Percentiles rank a stretch among this genome's conserved stretches.
These are phyloP conservation scores for Luvunga scandens DNA, from an alignment of 345 rosid genomes.

Conservation along the genomic window DNA sequence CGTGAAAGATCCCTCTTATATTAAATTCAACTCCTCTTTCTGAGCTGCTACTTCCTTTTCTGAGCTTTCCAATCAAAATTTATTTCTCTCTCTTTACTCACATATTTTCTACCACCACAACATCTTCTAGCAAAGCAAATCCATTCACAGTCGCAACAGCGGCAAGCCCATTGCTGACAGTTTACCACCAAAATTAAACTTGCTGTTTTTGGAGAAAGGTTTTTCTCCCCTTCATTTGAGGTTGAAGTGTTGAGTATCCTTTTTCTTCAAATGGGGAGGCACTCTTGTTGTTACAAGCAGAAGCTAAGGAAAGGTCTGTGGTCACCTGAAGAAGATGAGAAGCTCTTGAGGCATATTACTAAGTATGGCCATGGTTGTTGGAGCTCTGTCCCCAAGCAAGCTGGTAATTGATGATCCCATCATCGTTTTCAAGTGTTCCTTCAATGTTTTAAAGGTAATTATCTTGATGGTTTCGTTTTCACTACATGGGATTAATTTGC, in stretches of 20 bases:
- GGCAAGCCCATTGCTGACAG: conserved; percentile 36
- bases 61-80: conserved; percentile 20
- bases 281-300: conserved; percentile 96
- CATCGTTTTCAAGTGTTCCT: neutral
- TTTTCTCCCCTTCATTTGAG: neutral
- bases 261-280: conserved; percentile 72
- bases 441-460: conserved; percentile 4
- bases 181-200: conserved; percentile 27
- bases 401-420: conserved; percentile 41
- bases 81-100: conserved; percentile 7
- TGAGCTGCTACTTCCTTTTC: conserved; percentile 48
- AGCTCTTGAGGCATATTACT: conserved; percentile 80
- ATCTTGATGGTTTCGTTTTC: neutral
- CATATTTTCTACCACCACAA: conserved; percentile 18
- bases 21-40: conserved; percentile 43
- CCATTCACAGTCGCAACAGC: conserved; percentile 10
- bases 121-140: conserved; percentile 7
- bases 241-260: neutral
- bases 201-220: too few species aligned
- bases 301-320: conserved; percentile 98
- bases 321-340: conserved; percentile 99
- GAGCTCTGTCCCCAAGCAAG: conserved; percentile 99
- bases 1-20: conserved; percentile 28
- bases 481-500: conserved; percentile 11
- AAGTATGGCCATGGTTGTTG: conserved; percentile 94